phyloP scores from a whole-genome alignment of 371 early-diverging fungal species.

The Mucor lusitanicus region DNA sequence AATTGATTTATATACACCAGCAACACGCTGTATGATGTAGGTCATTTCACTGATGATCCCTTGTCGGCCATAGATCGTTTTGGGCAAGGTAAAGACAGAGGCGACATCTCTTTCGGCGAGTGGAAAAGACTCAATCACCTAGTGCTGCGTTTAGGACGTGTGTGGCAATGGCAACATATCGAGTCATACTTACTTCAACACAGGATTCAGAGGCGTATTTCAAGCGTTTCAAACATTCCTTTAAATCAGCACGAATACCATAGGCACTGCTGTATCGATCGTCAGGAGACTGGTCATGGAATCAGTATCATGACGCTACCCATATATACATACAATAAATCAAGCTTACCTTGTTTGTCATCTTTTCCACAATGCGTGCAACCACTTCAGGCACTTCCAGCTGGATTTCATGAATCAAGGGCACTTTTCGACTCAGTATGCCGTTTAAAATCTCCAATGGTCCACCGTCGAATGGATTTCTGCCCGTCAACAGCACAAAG shows the following conservation, averaged over 20 bases:
- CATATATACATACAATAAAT: background rate
- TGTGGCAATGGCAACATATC: background rate
- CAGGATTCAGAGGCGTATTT: slow-evolving; percentile 23
- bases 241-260: slow-evolving; percentile 57
- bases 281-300: slow-evolving; percentile 50
- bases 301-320: background rate
- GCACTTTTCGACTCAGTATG: slow-evolving; percentile 49
- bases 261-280: slow-evolving; percentile 58
- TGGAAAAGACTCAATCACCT: slow-evolving; percentile 38
- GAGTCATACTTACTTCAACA: slow-evolving; percentile 24
- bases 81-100: slow-evolving; percentile 48
- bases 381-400: slow-evolving; percentile 53
- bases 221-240: slow-evolving; percentile 46
- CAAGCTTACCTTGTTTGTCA: slow-evolving; percentile 53
- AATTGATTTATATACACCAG: slow-evolving; percentile 29
- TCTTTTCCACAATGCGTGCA: slow-evolving; percentile 52
- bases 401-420: slow-evolving; percentile 46
- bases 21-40: slow-evolving; percentile 38
- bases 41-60: slow-evolving; percentile 37
- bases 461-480: slow-evolving; percentile 54
- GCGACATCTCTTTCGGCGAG: slow-evolving; percentile 47
- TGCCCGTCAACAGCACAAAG: slow-evolving; percentile 53
- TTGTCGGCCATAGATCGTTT: slow-evolving; percentile 45
- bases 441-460: slow-evolving; percentile 58
- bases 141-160: background rate